Percentiles rank a stretch among this genome's conserved stretches.
Conservation (phyloP, 177 flowering plant species). For the Vitis hybrid region DNA sequence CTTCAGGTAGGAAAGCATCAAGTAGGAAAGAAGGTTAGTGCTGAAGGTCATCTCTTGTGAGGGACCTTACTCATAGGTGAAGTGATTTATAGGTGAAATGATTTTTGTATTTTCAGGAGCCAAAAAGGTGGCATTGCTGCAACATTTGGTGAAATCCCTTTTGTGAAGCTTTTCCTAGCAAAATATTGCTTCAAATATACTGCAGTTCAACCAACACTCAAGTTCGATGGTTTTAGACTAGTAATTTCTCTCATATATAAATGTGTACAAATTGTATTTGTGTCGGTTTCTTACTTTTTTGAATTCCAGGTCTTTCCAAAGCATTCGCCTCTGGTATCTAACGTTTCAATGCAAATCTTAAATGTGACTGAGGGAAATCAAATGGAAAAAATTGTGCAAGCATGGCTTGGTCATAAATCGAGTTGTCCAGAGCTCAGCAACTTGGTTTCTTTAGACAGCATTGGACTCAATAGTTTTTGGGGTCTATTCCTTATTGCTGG, state of each 20-base stretch:
- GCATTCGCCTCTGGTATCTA: conserved; percentile 34
- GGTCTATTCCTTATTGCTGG: conserved; percentile 10
- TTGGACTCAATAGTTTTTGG: background rate
- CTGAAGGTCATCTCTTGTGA: too few species aligned
- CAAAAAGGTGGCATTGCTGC: conserved; percentile 44
- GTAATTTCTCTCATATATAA: conserved; percentile 23
- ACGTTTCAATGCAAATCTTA: conserved; percentile 36
- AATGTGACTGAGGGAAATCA: conserved; percentile 21
- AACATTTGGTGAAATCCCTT: conserved; percentile 46
- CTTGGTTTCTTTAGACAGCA: background rate
- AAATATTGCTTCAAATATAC: conserved; percentile 34
- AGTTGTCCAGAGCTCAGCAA: background rate
- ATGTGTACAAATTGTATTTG: too few species aligned
- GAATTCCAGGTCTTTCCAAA: conserved; percentile 35
- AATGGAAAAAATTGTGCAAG: conserved; percentile 15
- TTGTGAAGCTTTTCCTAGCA: conserved; percentile 32
- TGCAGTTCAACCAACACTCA: conserved; percentile 35
- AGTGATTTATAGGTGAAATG: too few species aligned
- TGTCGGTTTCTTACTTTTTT: background rate
- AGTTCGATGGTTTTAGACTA: conserved; percentile 51
- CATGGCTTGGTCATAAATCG: conserved; percentile 14
- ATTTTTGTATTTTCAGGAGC: conserved; percentile 23
- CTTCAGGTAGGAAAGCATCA: too few species aligned
- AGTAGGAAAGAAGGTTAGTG: too few species aligned
- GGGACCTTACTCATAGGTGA: too few species aligned